Evolutionary conservation across 768 basidiomycete genomes (phyloP).

Genomic region (Exidia glandulosa): DNA sequence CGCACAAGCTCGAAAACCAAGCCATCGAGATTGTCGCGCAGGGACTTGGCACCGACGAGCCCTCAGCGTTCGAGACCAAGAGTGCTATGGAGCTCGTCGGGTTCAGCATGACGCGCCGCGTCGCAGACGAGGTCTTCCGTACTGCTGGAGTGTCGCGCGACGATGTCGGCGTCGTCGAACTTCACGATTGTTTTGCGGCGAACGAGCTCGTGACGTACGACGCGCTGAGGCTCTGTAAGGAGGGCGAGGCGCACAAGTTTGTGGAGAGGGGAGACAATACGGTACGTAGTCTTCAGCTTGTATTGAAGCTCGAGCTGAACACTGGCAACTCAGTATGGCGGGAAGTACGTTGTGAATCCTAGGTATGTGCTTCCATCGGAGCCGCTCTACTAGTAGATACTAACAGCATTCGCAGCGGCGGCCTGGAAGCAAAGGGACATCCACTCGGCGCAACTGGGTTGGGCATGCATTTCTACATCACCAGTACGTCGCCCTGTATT

Average conservation of each 20-base stretch:
- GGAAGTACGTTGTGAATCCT: constrained; percentile 76
- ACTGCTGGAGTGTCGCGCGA: constrained; percentile 63
- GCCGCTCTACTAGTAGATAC: neutral
- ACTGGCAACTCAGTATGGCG: constrained; percentile 46
- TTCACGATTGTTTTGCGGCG: constrained; percentile 79
- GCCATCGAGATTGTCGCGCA: constrained; percentile 72
- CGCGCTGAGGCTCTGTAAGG: constrained; percentile 59
- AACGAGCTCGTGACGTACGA: constrained; percentile 82
- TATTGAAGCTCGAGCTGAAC: neutral
- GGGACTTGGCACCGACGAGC: constrained; percentile 50
- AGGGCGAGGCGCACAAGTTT: constrained; percentile 59
- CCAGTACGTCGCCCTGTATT: constrained; percentile 36
- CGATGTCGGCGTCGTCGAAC: constrained; percentile 72
- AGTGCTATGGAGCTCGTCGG: constrained; percentile 72
- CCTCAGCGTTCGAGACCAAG: constrained; percentile 49
- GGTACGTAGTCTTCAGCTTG: constrained; percentile 34
- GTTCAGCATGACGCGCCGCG: constrained; percentile 60
- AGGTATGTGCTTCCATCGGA: constrained; percentile 14
- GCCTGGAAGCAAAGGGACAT: constrained; percentile 82
- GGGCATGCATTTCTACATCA: constrained; percentile 81
- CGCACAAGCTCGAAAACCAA: constrained; percentile 68
- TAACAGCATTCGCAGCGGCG: constrained; percentile 33
- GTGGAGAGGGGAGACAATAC: constrained; percentile 74
- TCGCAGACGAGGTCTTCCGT: constrained; percentile 57
- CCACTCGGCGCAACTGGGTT: constrained; percentile 75